phyloP scores from a whole-genome alignment of 1,139 yeast genomes.

The Taphrina flavorubra region DNA sequence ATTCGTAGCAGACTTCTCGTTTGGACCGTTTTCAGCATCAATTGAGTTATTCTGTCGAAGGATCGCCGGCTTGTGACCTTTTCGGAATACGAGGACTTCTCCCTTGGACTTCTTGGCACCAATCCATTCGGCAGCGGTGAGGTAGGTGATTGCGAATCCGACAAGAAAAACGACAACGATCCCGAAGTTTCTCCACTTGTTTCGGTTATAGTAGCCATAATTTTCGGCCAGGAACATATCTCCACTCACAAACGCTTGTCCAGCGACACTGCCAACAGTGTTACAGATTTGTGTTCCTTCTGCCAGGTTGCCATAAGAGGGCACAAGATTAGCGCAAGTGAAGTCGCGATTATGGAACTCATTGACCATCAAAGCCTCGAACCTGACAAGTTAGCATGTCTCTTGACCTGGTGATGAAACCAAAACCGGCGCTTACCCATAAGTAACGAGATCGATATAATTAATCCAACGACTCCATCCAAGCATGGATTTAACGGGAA shows the following conservation, averaged over 20 bases:
- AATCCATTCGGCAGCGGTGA: slow-evolving; percentile 61
- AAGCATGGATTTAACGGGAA: slow-evolving; percentile 58
- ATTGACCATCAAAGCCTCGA: slow-evolving; percentile 57
- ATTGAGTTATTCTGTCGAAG: neutral
- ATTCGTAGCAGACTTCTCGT: slow-evolving; percentile 22
- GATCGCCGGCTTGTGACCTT: slow-evolving; percentile 18
- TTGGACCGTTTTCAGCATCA: slow-evolving; percentile 27
- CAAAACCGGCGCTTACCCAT: slow-evolving; percentile 48
- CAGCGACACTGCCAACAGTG: slow-evolving; percentile 54
- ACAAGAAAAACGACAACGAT: slow-evolving; percentile 52
- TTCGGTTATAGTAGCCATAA: slow-evolving; percentile 52
- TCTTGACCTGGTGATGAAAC: neutral
- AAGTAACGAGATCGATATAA: slow-evolving; percentile 59
- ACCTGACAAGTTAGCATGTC: slow-evolving; percentile 45
- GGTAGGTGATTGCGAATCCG: slow-evolving; percentile 55
- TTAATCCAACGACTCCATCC: slow-evolving; percentile 63
- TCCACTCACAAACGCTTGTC: slow-evolving; percentile 55
- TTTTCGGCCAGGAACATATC: slow-evolving; percentile 53
- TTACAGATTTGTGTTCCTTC: slow-evolving; percentile 56
- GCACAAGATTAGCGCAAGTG: slow-evolving; percentile 56
- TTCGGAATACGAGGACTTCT: slow-evolving; percentile 56
- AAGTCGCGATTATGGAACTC: slow-evolving; percentile 57
- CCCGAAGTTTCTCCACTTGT: slow-evolving; percentile 55
- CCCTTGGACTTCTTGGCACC: slow-evolving; percentile 62
- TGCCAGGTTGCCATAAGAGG: slow-evolving; percentile 54